Base-by-base conservation (phyloP, 768 basidiomycete species). In the Pleurotus eryngii region DNA sequence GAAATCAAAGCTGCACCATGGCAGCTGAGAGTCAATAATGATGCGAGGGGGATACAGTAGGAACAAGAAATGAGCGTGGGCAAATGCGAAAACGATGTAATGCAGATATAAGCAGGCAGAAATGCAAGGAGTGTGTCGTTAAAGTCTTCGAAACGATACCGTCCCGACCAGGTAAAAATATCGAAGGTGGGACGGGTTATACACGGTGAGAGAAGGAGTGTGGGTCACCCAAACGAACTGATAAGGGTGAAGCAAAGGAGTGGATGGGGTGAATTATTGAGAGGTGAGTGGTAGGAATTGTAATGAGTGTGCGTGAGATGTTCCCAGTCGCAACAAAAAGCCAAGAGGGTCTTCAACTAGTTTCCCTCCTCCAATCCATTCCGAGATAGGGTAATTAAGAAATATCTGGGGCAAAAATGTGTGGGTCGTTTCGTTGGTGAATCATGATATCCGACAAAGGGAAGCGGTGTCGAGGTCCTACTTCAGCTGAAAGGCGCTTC, bases 401-500 rank as follows among this genome's bases (percentile, higher is more conserved):
- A 18, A 35, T 22, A 22, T 18, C 18, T 5, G 22, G 49, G 17
- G 14, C 24, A 37, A n/a, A n/a, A 15, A 43, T 40, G 9, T 42
- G 17, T 17, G 17, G 37, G 30, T 22, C 49, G 30, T 26, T 15
- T 22, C 49, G 30, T 26, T 15, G 17, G 30, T 48, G 46, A 15
- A 20, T 48, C 46, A 45, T 48, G 5, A 15, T 48, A 48, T 20
- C 24, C 46, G 18, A 22, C 46, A 22, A 47, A 20, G 46, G 14
- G 46, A 22, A 15, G 20, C 30, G 20, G 17, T 11, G 38, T 11
- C 15, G 38, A 27, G 39, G 49, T 56, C 42, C 77, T 62, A 87
- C 12, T 73, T 76, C 69, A 88, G 70, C 62, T 87, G 85, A 68
- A 92, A 89, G 24, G 90, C 90, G 64, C 88, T 90, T 26, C 81